phyloP scores from a whole-genome alignment of 257 asterid species.

The Solanum appendiculatum region DNA sequence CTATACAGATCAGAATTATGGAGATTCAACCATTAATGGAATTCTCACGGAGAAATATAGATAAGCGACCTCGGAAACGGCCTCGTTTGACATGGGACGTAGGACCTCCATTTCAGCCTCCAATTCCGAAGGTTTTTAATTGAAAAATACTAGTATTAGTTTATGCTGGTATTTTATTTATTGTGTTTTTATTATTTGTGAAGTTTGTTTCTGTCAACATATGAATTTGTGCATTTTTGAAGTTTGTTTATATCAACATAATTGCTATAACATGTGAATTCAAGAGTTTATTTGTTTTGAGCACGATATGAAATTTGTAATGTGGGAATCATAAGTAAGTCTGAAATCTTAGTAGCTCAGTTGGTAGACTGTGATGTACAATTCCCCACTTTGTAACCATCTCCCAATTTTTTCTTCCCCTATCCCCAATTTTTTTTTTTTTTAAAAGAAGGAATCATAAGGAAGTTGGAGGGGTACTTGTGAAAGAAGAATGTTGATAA shows the following conservation, averaged over 20 bases:
- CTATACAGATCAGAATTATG: conserved; percentile 13
- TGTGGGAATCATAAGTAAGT: neutral
- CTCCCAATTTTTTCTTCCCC: neutral
- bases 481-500: neutral
- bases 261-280: neutral
- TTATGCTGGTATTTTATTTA: neutral
- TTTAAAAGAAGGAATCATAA: neutral
- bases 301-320: neutral
- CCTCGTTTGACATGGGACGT: conserved; percentile 75
- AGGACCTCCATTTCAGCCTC: conserved; percentile 36
- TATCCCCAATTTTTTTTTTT: neutral
- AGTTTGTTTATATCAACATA: neutral
- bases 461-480: neutral
- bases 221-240: neutral
- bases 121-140: neutral
- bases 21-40: conserved; percentile 61
- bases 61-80: conserved; percentile 67
- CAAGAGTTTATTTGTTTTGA: neutral
- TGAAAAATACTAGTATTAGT: neutral
- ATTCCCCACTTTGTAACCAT: neutral
- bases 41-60: conserved; percentile 49
- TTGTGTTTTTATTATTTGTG: neutral
- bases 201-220: neutral
- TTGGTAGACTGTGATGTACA: neutral
- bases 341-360: neutral